phyloP scores from a whole-genome alignment of 2,329 filamentous ascomycete species.

The Aspergillus ochraceoroseus region DNA sequence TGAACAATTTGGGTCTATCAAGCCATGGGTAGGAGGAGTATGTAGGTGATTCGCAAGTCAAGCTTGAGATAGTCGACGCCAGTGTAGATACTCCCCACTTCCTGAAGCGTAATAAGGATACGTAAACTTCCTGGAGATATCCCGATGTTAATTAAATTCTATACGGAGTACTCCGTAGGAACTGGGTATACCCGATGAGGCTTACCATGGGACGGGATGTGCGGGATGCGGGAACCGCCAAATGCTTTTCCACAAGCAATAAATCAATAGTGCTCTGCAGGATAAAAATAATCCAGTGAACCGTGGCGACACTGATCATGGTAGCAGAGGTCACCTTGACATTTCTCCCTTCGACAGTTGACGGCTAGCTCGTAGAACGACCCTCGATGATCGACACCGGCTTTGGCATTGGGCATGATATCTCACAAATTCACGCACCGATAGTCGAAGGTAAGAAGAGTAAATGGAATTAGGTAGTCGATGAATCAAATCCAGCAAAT shows the following conservation, averaged over 20 bases:
- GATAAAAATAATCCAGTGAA: constrained; percentile 13
- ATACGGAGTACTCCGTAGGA: too few species aligned
- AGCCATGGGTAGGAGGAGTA: too few species aligned
- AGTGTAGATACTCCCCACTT: too few species aligned
- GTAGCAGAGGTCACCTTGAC: background rate
- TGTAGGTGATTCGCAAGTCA: too few species aligned
- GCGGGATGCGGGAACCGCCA: too few species aligned
- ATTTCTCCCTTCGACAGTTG: background rate
- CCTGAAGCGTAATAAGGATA: too few species aligned
- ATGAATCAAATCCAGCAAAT: constrained; percentile 13
- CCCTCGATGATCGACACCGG: background rate
- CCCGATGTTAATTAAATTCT: too few species aligned
- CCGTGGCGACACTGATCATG: background rate
- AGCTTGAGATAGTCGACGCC: too few species aligned
- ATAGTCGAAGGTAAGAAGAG: background rate
- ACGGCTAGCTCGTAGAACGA: too few species aligned
- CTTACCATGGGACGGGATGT: background rate
- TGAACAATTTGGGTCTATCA: too few species aligned
- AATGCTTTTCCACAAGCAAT: constrained; percentile 6
- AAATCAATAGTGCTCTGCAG: constrained; percentile 15
- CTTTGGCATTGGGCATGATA: background rate
- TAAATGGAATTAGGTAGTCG: constrained; percentile 2
- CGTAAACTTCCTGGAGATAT: too few species aligned
- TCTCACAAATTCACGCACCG: background rate
- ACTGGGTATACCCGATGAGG: background rate